Conservation (phyloP, 106 monocot genomes). For the Dactylorhiza incarnata region DNA sequence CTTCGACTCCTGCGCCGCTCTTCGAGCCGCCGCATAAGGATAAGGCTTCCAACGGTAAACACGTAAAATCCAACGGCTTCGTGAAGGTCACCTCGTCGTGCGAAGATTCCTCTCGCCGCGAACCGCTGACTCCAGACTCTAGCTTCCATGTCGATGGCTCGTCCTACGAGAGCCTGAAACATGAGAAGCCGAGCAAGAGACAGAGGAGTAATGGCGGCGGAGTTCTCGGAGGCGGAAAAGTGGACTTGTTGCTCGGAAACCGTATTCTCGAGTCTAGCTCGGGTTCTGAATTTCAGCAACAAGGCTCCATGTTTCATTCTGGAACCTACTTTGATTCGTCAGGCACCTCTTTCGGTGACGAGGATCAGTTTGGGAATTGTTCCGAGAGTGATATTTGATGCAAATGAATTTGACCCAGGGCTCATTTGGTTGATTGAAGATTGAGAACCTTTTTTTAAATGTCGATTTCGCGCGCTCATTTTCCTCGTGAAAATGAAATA, state of each 20-base stretch:
- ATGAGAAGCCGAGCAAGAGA: conserved; percentile 11
- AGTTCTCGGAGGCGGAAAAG: background rate
- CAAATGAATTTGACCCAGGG: background rate
- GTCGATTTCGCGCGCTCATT: no score
- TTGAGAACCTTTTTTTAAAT: no score
- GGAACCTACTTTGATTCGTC: conserved; percentile 16
- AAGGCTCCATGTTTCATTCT: conserved; percentile 2
- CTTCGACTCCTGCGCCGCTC: conserved; percentile 60
- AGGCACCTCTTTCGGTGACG: conserved; percentile 25
- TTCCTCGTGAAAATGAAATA: no score
- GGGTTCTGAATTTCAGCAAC: conserved; percentile 10
- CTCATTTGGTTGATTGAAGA: no score
- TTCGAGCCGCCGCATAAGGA: conserved; percentile 45
- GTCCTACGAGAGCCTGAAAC: conserved; percentile 8
- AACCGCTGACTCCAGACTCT: conserved; percentile 63
- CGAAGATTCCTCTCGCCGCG: conserved; percentile 34
- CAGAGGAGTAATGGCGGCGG: background rate
- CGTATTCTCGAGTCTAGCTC: conserved; percentile 17
- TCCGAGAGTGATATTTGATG: conserved; percentile 9
- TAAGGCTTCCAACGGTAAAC: conserved; percentile 5
- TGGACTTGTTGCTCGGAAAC: conserved; percentile 3
- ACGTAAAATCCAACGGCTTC: background rate
- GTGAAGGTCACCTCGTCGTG: conserved; percentile 25
- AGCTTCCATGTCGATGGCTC: conserved; percentile 26
- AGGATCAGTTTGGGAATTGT: conserved; percentile 13